phyloP scores from a whole-genome alignment of 176 grass and related monocot genomes.

The Bolboschoenus planiculmis region DNA sequence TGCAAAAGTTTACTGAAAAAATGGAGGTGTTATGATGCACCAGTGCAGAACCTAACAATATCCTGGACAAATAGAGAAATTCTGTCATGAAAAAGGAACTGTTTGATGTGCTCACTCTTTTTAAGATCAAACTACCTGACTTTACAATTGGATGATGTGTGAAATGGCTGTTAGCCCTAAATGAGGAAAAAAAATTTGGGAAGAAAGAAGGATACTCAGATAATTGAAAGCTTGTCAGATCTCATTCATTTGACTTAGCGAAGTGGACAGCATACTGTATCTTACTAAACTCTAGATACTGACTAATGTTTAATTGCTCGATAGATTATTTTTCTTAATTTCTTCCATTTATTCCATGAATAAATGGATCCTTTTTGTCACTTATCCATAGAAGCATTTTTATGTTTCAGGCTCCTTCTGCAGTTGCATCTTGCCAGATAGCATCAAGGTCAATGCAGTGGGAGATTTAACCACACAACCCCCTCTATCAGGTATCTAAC shows the following conservation, averaged over 20 bases:
- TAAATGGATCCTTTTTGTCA: background rate
- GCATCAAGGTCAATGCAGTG: slow-evolving; percentile 57
- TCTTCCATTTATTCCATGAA: background rate
- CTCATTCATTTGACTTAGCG: background rate
- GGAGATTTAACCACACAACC: slow-evolving; percentile 42
- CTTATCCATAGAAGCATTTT: slow-evolving; percentile 4
- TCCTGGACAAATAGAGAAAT: background rate
- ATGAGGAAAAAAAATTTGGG: background rate
- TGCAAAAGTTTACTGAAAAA: background rate
- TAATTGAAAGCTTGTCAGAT: background rate
- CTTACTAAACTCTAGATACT: background rate
- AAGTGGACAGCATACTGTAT: background rate
- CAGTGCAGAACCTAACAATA: background rate
- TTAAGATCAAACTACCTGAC: background rate
- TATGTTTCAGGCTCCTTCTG: slow-evolving; percentile 63
- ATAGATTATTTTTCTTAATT: background rate
- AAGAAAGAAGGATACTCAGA: background rate
- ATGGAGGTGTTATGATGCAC: background rate
- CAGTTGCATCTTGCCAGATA: slow-evolving; percentile 76
- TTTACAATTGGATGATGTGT: background rate
- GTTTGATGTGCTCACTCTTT: background rate
- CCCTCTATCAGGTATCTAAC: slow-evolving; percentile 50
- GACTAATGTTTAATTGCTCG: background rate
- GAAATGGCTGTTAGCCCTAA: background rate
- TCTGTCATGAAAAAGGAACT: background rate